Conservation (phyloP, 345 rosid genomes). For the Eucalyptus virginea region DNA sequence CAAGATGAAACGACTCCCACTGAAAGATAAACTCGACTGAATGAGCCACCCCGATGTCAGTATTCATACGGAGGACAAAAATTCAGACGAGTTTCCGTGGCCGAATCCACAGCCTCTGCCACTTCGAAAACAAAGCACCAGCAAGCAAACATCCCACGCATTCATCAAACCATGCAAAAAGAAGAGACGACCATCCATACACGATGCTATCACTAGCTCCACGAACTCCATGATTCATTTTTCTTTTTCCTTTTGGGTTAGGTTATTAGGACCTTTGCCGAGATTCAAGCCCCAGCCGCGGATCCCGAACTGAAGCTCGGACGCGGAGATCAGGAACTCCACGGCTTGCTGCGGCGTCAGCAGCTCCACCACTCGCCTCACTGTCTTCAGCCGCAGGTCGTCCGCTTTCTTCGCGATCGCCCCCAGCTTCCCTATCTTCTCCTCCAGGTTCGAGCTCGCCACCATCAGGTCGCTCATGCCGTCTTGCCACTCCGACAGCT, state of each 20-base stretch:
- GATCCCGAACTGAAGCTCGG: conserved; percentile 65
- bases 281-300: conserved; percentile 37
- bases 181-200: not conserved
- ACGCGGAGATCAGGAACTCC: conserved; percentile 63
- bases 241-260: not conserved
- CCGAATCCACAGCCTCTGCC: not conserved
- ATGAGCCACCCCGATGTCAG: not conserved
- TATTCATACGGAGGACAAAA: not conserved
- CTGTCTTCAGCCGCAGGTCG: conserved; percentile 48
- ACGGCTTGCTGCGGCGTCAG: conserved; percentile 57
- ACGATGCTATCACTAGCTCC: not conserved
- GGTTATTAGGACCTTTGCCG: not conserved
- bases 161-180: not conserved
- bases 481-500: conserved; percentile 78
- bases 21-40: not conserved
- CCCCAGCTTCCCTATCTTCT: conserved; percentile 30
- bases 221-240: not conserved
- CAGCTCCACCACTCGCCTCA: conserved; percentile 41
- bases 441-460: conserved; percentile 2
- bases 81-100: not conserved
- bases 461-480: conserved; percentile 30
- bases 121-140: not conserved
- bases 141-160: not conserved
- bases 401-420: conserved; percentile 46
- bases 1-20: not conserved